phyloP scores from a whole-genome alignment of 2,329 filamentous ascomycete species.

The Aureobasidium lini region DNA sequence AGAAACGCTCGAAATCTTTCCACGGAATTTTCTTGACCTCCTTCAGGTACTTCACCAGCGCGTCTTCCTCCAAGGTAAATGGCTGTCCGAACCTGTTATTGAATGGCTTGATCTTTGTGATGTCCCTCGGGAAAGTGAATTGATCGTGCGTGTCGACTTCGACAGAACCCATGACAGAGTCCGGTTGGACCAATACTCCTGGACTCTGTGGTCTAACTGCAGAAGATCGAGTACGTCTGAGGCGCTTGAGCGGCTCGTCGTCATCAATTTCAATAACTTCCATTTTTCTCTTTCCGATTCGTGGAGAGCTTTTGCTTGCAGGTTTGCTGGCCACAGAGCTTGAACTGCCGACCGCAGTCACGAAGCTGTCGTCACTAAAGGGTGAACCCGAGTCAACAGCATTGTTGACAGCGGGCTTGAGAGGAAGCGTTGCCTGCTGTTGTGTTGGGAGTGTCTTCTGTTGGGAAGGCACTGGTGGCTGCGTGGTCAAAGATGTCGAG shows the following conservation, averaged over 20 bases:
- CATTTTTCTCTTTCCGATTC: background rate
- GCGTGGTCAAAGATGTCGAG: background rate
- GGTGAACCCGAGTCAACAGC: background rate
- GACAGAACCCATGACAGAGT: background rate
- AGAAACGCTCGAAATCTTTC: background rate
- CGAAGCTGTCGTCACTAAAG: background rate
- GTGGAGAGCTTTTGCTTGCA: background rate
- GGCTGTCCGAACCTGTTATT: background rate
- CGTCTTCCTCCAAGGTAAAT: constrained; percentile 1
- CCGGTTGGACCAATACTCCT: background rate
- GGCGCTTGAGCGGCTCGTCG: background rate
- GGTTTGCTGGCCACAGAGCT: background rate
- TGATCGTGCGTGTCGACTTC: background rate
- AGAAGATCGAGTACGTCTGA: background rate
- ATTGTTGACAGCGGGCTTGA: background rate
- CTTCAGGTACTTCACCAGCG: background rate
- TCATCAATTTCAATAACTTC: background rate
- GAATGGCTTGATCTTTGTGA: background rate
- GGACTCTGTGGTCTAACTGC: background rate
- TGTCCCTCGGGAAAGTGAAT: background rate
- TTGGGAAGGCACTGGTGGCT: too few relatives aligned
- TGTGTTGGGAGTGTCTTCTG: background rate
- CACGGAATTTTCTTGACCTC: background rate
- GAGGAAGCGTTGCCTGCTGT: background rate
- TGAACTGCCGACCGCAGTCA: background rate